Evolutionary conservation across 2,329 filamentous ascomycete species (phyloP).

Genomic region (Teratosphaeria pseudoeucalypti): DNA sequence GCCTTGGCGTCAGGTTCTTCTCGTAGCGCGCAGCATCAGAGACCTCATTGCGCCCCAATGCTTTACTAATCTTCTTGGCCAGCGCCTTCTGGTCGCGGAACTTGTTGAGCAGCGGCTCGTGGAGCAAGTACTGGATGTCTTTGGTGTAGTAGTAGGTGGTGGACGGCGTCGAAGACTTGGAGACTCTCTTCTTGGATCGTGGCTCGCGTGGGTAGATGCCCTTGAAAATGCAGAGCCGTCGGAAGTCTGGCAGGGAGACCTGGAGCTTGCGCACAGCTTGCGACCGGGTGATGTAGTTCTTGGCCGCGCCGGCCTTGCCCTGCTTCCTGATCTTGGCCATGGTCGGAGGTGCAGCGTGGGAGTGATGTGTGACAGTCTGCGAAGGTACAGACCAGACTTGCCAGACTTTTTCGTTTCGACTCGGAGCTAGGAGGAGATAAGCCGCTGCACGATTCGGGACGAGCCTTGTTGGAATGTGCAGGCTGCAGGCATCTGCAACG

Average conservation of each 20-base stretch:
- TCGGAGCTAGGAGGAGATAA: neutral
- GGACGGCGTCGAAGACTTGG: conserved; percentile 76
- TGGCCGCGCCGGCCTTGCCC: conserved; percentile 58
- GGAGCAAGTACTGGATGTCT: conserved; percentile 95
- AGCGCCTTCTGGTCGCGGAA: conserved; percentile 96
- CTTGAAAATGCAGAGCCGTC: conserved; percentile 98
- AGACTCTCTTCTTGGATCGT: conserved; percentile 91
- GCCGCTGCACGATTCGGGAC: neutral
- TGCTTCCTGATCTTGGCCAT: neutral
- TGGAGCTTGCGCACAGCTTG: conserved; percentile 97
- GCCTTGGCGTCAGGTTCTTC: conserved; percentile 78
- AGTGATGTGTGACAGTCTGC: neutral
- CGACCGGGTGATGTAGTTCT: conserved; percentile 96
- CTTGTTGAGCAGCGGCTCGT: conserved; percentile 86
- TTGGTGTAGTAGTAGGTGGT: conserved; percentile 91
- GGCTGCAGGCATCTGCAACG: neutral
- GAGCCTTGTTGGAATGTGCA: neutral
- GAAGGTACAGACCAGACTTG: neutral
- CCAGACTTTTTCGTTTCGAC: neutral
- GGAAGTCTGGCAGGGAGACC: conserved; percentile 92
- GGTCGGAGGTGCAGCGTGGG: neutral
- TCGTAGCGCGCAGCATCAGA: conserved; percentile 80
- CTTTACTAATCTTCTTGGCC: conserved; percentile 93
- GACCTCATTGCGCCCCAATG: conserved; percentile 83
- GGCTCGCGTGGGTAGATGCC: conserved; percentile 97